Base-by-base conservation (phyloP, 768 basidiomycete genomes). In the Lepiota subincarnata region DNA sequence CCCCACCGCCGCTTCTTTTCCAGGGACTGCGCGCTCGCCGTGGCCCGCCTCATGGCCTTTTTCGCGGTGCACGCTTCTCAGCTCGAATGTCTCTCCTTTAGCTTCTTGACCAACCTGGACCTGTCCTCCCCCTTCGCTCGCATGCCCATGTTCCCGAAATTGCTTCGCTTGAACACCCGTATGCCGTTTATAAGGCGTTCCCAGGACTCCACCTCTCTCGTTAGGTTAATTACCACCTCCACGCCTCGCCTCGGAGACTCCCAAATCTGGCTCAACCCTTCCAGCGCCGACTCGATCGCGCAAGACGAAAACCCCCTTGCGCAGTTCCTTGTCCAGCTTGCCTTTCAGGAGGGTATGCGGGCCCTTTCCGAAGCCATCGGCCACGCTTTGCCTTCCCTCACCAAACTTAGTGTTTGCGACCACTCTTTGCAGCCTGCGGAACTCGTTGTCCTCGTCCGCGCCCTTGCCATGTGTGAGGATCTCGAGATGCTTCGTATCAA, bases 181-280 rank as follows among this genome's bases (percentile, higher is more conserved):
- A 68, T 70, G 36, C 65, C 73, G 7, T 78, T 77, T 58, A 71
- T 74, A 55, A 66, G 63, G 39, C 66, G 72, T 2, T 69, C 76
- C 45, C 54, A 58, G 1, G 63, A 77, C 48, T 65, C 75, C 1
- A 63, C 64, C 24, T 72, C 73, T 12, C 57, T 79, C 28, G 66
- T 68, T 6, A 49, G 55, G 2, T 55, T 77, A 31, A 61, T 78
- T 2, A 55, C 60, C 38, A 58, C 50, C 16, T 64, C 69, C 28
- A 62, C 71, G 1, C 24, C 60, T 16, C 66, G 66, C 1, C 63
- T 79, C 24, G 61, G 66, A 26, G 60, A 64, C 22, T 52, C 77
- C 22, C 65, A 68, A 41, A 59, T 79, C 11, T 69, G 74, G 31
- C 59, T 79, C 18, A 75, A 76, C 41, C 72, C 73, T 0, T 58